These are phyloP conservation scores for Beauveria caledonica DNA, from an alignment of 2,329 filamentous ascomycete genomes.

Conservation along the genomic window DNA sequence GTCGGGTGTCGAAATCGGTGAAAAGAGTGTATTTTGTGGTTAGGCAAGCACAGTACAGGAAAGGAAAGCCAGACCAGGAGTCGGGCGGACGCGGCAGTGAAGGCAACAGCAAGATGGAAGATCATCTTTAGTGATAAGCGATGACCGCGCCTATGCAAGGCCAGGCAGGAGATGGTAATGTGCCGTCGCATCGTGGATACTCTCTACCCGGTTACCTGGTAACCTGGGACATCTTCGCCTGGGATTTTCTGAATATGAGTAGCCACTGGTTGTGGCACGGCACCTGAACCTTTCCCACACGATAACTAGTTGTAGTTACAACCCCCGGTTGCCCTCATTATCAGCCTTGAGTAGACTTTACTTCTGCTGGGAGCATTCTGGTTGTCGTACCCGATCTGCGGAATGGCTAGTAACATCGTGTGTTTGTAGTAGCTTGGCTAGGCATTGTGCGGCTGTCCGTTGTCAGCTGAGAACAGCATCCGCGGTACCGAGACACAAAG, in stretches of 20 bases:
- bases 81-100: background rate
- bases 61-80: background rate
- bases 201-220: background rate
- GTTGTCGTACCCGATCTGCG: background rate
- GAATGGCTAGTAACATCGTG: background rate
- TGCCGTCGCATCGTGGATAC: background rate
- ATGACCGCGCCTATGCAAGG: background rate
- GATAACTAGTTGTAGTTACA: too few relatives aligned
- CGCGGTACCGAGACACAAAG: background rate
- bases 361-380: too few relatives aligned
- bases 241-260: too few relatives aligned
- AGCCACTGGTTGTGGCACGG: too few relatives aligned
- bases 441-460: background rate
- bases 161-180: background rate
- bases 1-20: constrained; percentile 6
- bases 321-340: too few relatives aligned
- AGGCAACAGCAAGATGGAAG: background rate
- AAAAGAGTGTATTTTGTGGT: background rate
- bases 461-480: background rate
- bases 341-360: too few relatives aligned
- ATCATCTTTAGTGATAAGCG: background rate
- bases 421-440: background rate
- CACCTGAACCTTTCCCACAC: too few relatives aligned
- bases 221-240: too few relatives aligned
- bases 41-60: background rate